Evolutionary conservation across 2,329 filamentous ascomycete genomes (phyloP).

Genomic region (Ophiostoma ips): DNA sequence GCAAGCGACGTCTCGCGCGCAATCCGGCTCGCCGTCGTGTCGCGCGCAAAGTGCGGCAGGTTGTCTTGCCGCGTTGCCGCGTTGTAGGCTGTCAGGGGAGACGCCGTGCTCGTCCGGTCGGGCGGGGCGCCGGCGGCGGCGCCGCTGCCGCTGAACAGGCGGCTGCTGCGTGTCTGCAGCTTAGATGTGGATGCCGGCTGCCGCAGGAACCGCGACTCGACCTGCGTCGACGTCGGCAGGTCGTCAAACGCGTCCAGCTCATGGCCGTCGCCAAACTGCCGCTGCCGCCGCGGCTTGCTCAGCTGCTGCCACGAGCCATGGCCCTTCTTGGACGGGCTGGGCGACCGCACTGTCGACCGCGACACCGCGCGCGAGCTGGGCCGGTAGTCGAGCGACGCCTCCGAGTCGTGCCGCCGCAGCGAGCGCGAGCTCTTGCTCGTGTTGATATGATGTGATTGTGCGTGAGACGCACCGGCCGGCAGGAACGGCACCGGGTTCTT

Average conservation of each 20-base stretch:
- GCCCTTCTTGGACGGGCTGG: constrained; percentile 38
- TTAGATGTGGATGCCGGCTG: constrained; percentile 61
- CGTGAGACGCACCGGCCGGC: constrained; percentile 57
- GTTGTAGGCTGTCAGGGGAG: constrained; percentile 24
- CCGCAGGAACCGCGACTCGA: constrained; percentile 72
- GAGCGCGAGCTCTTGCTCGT: constrained; percentile 38
- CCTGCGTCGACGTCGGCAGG: constrained; percentile 69
- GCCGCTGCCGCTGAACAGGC: constrained; percentile 40
- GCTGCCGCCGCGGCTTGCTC: constrained; percentile 54
- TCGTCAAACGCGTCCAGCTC: constrained; percentile 93
- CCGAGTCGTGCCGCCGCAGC: constrained; percentile 72
- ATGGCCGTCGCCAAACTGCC: constrained; percentile 79
- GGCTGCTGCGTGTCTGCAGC: constrained; percentile 41
- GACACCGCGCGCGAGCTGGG: constrained; percentile 44
- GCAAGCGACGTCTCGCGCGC: constrained; percentile 48
- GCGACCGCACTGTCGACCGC: constrained; percentile 43
- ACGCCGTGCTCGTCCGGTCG: constrained; percentile 38
- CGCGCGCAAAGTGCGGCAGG: constrained; percentile 48
- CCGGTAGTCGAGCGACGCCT: constrained; percentile 46
- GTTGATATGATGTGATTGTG: constrained; percentile 60
- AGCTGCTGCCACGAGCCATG: constrained; percentile 44
- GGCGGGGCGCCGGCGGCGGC: constrained; percentile 23
- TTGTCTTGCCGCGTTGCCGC: constrained; percentile 42
- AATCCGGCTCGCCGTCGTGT: constrained; percentile 51
- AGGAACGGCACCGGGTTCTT: constrained; percentile 61